A percentile compares a stretch with the other conserved stretches of the same genome.
These are phyloP conservation scores for Solanum corneliomulleri DNA, from an alignment of 257 asterid genomes.

Conservation along the genomic window DNA sequence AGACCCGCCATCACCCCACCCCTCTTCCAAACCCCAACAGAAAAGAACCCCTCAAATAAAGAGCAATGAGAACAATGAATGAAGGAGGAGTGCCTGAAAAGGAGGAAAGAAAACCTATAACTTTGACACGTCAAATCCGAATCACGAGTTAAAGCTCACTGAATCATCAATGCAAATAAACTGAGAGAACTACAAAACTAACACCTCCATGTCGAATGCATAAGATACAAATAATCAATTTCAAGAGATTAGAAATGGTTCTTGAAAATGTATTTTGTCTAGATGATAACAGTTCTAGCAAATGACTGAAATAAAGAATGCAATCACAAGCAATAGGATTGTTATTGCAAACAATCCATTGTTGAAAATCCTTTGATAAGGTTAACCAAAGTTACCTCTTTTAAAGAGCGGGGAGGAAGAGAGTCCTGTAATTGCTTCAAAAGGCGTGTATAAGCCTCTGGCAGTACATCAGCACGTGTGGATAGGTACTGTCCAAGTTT, in stretches of 20 bases:
- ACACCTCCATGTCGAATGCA: background rate
- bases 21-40: background rate
- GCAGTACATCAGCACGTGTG: constrained; percentile 98
- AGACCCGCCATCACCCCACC: background rate
- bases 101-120: background rate
- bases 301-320: background rate
- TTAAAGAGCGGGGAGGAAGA: constrained; percentile 82
- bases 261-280: background rate
- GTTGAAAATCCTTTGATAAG: background rate
- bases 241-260: background rate
- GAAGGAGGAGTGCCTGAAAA: background rate
- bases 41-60: background rate
- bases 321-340: background rate
- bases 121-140: background rate
- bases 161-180: background rate
- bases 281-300: background rate
- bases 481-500: constrained; percentile 94
- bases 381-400: constrained; percentile 47
- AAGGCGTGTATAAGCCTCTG: constrained; percentile 74
- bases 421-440: constrained; percentile 92
- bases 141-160: background rate
- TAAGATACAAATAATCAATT: background rate
- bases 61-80: background rate
- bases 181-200: background rate
- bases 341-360: background rate